Evolutionary conservation across 2,329 filamentous ascomycete species (phyloP), one percentile per base, ranked within the genome.

Genomic region (Metarhizium guizhouense): DNA sequence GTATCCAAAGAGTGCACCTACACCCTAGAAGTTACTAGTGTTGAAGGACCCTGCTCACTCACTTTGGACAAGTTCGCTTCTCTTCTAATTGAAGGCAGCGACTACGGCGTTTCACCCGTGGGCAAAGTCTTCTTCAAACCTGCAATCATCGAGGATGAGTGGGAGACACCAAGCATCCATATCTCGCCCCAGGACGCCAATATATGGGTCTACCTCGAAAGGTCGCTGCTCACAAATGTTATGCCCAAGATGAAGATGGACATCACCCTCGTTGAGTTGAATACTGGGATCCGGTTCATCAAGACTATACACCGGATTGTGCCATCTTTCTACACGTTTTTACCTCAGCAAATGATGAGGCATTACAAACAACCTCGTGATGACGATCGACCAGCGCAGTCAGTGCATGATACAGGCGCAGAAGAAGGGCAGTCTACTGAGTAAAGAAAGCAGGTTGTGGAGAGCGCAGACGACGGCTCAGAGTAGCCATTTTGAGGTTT

Each of bases 291-390:
- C 29, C 76, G 74, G 59, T 90, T 87, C 66, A 80, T 91, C 65
- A 85, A 85, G 64, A 69, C 75, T 2, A 67, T 86, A 16, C 65
- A 72, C 32, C 75, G 75, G 0, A 66, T 85, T 11, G 78, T 80
- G 56, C 82, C 82, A 3, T 80, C 79, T 0, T 88, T 87, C 65
- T 83, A 87, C 64, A 79, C 75, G 0, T 82, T 83, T 56, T 71
- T 91, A 30, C 78, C 81, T 1, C 89, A 92, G 66, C 81, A 86
- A 61, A 72, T 88, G 60, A 88, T 92, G 85, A 63, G 76, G 25
- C 68, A 76, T 18, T 91, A 81, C 78, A 88, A 84, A 67, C 70
- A 79, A 29, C 85, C 85, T 0, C 65, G 65, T 3, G 62, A 62
- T 1, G 73, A 73, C 32, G 69, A 76, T 14, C 74, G 78, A 0